A percentile compares a stretch with the other conserved stretches of the same genome.
These are phyloP conservation scores for Leucogyrophana mollusca DNA, from an alignment of 768 basidiomycete species.

Conservation along the genomic window DNA sequence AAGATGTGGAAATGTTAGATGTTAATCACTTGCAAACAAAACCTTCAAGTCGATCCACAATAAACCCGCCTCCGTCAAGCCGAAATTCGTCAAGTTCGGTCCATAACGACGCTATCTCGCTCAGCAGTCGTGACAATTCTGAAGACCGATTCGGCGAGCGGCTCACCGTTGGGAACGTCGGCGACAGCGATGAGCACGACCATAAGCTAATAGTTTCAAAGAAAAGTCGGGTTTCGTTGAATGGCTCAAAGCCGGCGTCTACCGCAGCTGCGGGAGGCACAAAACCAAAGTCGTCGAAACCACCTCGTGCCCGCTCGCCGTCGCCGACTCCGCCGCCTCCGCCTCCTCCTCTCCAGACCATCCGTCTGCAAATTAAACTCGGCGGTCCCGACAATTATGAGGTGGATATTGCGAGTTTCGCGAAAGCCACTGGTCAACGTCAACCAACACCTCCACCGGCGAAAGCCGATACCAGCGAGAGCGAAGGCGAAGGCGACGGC, in stretches of 20 bases:
- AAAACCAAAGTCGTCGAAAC: slow-evolving; percentile 54
- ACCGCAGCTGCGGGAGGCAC: slow-evolving; percentile 29
- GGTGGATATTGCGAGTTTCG: slow-evolving; percentile 57
- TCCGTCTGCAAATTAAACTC: slow-evolving; percentile 66
- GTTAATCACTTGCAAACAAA: slow-evolving; percentile 1
- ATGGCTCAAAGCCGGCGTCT: slow-evolving; percentile 25
- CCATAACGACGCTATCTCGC: slow-evolving; percentile 24
- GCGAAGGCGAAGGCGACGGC: slow-evolving; percentile 49
- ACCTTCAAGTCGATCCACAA: slow-evolving; percentile 1
- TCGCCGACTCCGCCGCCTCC: slow-evolving; percentile 59
- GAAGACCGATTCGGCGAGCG: slow-evolving; percentile 11
- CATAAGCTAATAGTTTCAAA: slow-evolving; percentile 27
- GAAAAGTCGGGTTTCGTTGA: slow-evolving; percentile 23
- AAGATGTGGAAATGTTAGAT: slow-evolving; percentile 31
- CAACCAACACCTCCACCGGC: slow-evolving; percentile 51
- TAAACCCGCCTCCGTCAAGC: slow-evolving; percentile 13
- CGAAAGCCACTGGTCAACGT: slow-evolving; percentile 67
- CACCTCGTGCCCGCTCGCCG: slow-evolving; percentile 43
- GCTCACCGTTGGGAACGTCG: slow-evolving; percentile 10
- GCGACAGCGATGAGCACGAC: slow-evolving; percentile 13
- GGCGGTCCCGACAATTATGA: slow-evolving; percentile 77
- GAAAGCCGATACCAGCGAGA: slow-evolving; percentile 54
- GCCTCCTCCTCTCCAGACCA: slow-evolving; percentile 56
- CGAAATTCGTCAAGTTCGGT: slow-evolving; percentile 16
- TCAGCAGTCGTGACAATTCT: slow-evolving; percentile 30